phyloP scores from a whole-genome alignment of 2,329 filamentous ascomycete species.

The Hansfordia pulvinata region DNA sequence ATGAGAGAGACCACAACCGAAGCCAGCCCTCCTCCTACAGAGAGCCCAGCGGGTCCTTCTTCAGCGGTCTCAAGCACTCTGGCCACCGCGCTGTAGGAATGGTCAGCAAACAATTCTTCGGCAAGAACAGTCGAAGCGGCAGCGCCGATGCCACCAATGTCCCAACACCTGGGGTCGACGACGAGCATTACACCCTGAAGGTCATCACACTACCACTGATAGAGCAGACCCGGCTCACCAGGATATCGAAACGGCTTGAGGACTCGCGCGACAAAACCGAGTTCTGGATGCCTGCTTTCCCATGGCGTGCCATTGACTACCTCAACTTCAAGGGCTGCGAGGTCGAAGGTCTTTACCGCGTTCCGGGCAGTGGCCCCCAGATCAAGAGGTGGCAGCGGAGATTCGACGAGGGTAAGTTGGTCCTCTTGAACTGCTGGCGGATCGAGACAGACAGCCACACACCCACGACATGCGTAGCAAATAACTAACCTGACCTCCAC shows the following conservation, averaged over 20 bases:
- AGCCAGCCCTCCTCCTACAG: constrained; percentile 40
- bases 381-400: constrained; percentile 88
- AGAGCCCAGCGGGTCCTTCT: constrained; percentile 50
- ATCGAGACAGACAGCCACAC: not conserved
- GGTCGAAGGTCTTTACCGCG: constrained; percentile 83
- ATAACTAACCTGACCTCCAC: constrained; percentile 8
- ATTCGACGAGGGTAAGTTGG: constrained; percentile 63
- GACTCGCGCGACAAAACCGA: constrained; percentile 90
- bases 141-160: constrained; percentile 51
- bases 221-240: constrained; percentile 78
- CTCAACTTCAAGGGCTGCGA: constrained; percentile 90
- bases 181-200: constrained; percentile 72
- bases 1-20: constrained; percentile 31
- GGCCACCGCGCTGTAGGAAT: constrained; percentile 67
- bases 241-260: constrained; percentile 81
- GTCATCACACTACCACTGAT: constrained; percentile 78
- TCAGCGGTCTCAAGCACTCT: constrained; percentile 61
- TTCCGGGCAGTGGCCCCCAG: constrained; percentile 80
- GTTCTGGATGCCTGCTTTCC: constrained; percentile 96
- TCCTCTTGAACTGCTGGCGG: not conserved
- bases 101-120: constrained; percentile 71
- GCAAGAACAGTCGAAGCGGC: constrained; percentile 61
- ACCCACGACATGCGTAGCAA: not conserved
- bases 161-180: too few relatives aligned
- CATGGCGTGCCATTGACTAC: constrained; percentile 93